Evolutionary conservation across 2,329 filamentous ascomycete genomes (phyloP), one percentile per base, ranked within the genome.

Genomic region (Fusarium tanahbumbuense): DNA sequence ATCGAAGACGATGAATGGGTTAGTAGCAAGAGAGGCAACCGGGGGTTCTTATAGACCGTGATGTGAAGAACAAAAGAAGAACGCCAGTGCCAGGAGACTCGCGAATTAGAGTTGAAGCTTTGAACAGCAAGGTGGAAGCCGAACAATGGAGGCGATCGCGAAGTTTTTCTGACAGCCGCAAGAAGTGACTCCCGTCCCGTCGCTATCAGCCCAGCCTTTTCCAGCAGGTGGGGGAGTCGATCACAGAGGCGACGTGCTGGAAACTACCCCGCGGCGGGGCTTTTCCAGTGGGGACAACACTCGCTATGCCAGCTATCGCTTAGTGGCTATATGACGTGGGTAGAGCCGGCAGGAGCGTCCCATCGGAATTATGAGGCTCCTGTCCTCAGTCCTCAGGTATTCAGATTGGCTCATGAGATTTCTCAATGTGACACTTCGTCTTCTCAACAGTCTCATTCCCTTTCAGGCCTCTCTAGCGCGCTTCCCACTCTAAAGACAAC

Each of bases 251-350:
- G 46, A 30, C 52, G 56, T 50, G 50, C 68, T 64, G 52, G 25
- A 52, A 18, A 37, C 20, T 34, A 42, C 65, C 68, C 68, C 68
- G 61, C 68, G 60, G 68, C 41, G 65, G 56, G 55, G 58, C 45
- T 37, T 22, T 20, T 20, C 12, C 23, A 16, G 63, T 57, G 64
- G 45, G 3, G 46, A 41, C 32, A 11, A 20, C 12, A 37, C 15
- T n/a, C 47, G 15, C 30, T 50, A 37, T 22, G 20, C 20, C 49
- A 41, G 18, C 18, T 20, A 41, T 41, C 49, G 49, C 32, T 52
- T 40, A 52, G 49, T 27, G 48, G 34, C 10, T 34, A 41, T 27
- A 41, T 41, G 49, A 52, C 49, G 18, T 52, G 32, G 22, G 23
- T 34, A 52, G 49, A 37, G 34, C 34, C 34, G 49, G 30, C 16